These are phyloP conservation scores for Pholiota molesta DNA, from an alignment of 768 basidiomycete genomes.

Conservation along the genomic window DNA sequence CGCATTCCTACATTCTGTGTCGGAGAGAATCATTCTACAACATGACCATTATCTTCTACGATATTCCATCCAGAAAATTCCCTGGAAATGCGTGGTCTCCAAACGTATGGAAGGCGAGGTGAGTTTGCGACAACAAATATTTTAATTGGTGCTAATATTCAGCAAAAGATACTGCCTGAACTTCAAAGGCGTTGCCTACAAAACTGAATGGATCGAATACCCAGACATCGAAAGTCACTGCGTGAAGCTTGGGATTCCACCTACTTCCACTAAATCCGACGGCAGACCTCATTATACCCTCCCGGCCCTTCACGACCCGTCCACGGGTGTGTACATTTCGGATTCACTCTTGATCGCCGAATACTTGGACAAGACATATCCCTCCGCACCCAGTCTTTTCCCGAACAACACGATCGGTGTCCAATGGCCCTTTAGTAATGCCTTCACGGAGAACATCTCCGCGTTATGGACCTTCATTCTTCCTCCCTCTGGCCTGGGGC, in stretches of 20 bases:
- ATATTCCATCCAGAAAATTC: neutral
- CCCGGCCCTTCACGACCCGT: slow-evolving; percentile 5
- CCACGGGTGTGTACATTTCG: slow-evolving; percentile 1
- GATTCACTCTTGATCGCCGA: slow-evolving; percentile 8
- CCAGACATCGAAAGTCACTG: slow-evolving; percentile 1
- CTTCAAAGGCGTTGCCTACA: neutral
- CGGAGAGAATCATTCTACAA: neutral
- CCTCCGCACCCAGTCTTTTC: neutral
- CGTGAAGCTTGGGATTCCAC: neutral
- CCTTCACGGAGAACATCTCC: neutral
- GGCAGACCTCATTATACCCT: slow-evolving; percentile 1
- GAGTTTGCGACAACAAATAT: no score
- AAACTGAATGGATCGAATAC: slow-evolving; percentile 4
- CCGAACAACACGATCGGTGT: slow-evolving; percentile 17
- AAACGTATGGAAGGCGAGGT: slow-evolving; percentile 5
- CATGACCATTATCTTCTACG: slow-evolving; percentile 12
- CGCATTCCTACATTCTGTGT: no score
- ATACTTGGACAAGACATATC: slow-evolving; percentile 16
- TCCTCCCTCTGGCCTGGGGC: neutral
- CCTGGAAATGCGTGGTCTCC: slow-evolving; percentile 1
- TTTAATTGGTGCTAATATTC: neutral
- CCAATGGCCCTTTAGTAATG: slow-evolving; percentile 10
- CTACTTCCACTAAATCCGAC: neutral
- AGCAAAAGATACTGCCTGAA: neutral
- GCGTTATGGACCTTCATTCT: slow-evolving; percentile 5